Evolutionary conservation across 228 moss, liverwort and hornwort genomes (phyloP), one percentile per base, ranked within the genome.

Genomic region (Sphagnum magellanicum): DNA sequence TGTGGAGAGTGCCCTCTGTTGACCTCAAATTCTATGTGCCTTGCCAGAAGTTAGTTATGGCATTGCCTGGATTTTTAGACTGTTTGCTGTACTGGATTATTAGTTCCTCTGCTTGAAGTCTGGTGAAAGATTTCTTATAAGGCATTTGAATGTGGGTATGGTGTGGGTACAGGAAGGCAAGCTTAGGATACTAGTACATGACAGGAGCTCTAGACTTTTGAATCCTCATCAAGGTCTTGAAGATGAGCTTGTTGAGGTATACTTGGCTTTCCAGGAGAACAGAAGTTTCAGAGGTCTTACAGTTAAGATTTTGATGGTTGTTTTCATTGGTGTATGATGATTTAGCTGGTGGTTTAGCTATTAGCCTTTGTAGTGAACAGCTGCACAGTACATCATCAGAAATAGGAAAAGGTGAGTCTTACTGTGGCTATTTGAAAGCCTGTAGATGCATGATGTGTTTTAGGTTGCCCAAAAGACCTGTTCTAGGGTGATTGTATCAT

Each of bases 171-270:
- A 98, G 93, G 97, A 98, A 71, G 97, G 97, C 61, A 98, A 92
- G 83, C 81, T 98, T 71, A 83, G 97, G 79, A 91, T 98, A 79
- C 74, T 98, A 16, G 83, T 85, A 52, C 91, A 98, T 71, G 93
- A 98, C 76, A 79, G 93, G 59, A 93, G 87, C 51, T 90, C 90
- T 46, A 75, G 87, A 72, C 82, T 87, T 70, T 77, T 81, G 49
- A 85, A 76, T 67, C 59, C 88, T 53, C 81, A 76, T 63, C 77
- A 82, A 83, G 81, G 77, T 67, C 78, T 84, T 51, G 93, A 93
- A 83, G 90, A 92, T 72, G 93, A 98, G 69, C 72, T 93, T 14
- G 81, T 92, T 78, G 90, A 93, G 93, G 97, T 93, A 60, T 61
- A 10, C 50, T 12, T 61, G 12, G 6, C 16, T 61, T 61, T 13